These are phyloP conservation scores for Ogataea zsoltii DNA, from an alignment of 805 yeast species.

Conservation along the genomic window DNA sequence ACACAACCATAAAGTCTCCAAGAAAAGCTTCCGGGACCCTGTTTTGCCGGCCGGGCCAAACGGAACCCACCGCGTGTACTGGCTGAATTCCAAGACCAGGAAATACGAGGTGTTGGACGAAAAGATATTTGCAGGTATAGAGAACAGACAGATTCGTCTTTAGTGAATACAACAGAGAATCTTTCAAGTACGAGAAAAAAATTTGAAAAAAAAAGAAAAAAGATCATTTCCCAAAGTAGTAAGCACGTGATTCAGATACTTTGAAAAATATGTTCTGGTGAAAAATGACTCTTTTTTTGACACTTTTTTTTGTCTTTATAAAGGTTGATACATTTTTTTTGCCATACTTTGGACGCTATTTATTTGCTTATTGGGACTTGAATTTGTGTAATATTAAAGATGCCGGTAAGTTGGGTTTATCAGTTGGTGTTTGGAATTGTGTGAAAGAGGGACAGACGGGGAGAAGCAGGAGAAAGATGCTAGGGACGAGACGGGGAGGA, in stretches of 20 bases:
- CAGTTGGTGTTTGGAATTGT: not conserved
- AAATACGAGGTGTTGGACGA: conserved; percentile 59
- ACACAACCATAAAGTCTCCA: conserved; percentile 82
- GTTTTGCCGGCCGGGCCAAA: conserved; percentile 64
- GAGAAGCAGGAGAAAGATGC: no score
- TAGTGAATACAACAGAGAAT: conserved; percentile 6
- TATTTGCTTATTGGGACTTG: not conserved
- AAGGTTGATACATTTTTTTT: not conserved
- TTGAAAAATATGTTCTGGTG: not conserved
- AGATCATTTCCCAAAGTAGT: no score
- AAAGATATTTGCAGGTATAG: conserved; percentile 50
- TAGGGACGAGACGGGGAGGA: no score
- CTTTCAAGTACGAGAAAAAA: not conserved
- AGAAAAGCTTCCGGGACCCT: conserved; percentile 67
- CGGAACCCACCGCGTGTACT: conserved; percentile 64
- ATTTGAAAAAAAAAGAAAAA: not conserved
- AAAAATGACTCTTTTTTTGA: conserved; percentile 1
- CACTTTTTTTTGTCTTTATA: not conserved
- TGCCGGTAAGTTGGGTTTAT: not conserved
- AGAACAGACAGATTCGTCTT: conserved; percentile 26
- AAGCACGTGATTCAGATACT: not conserved
- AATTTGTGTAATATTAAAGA: not conserved
- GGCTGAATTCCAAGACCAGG: conserved; percentile 51
- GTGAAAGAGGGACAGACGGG: no score
- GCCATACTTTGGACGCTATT: not conserved